Percentiles rank a stretch among this genome's conserved stretches.
phyloP scores from a whole-genome alignment of 2,329 filamentous ascomycete genomes.

The Ceratocystis albifundus region DNA sequence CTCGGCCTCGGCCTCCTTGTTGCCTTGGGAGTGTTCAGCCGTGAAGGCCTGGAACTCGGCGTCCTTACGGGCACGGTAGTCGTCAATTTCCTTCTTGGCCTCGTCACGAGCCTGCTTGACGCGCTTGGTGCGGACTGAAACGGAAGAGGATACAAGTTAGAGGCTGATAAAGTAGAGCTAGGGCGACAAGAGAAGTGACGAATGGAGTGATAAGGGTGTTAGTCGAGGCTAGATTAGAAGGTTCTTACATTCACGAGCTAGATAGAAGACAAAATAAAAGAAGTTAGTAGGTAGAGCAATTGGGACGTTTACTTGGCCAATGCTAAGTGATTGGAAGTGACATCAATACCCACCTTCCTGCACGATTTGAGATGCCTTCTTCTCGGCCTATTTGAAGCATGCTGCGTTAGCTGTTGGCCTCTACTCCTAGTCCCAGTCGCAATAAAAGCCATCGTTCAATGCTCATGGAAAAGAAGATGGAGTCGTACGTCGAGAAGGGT shows the following conservation, averaged over 20 bases:
- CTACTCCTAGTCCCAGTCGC: too few species aligned
- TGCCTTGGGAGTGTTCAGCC: constrained; percentile 85
- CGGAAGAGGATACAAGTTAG: background rate
- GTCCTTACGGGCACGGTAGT: constrained; percentile 82
- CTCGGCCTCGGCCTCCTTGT: constrained; percentile 63
- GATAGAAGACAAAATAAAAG: constrained; percentile 4
- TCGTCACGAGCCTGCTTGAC: constrained; percentile 94
- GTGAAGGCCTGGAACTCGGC: constrained; percentile 92
- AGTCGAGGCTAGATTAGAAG: constrained; percentile 27
- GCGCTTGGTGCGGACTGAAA: constrained; percentile 66
- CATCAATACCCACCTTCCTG: constrained; percentile 61
- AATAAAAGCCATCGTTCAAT: background rate
- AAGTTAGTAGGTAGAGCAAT: background rate
- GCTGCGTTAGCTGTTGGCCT: background rate
- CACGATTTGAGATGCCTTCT: constrained; percentile 97
- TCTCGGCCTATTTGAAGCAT: constrained; percentile 54
- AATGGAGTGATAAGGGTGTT: background rate
- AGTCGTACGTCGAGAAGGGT: constrained; percentile 87
- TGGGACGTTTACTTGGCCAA: background rate
- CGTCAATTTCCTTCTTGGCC: constrained; percentile 94
- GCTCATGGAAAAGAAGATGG: constrained; percentile 6
- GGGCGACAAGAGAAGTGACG: background rate
- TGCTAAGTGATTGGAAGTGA: background rate
- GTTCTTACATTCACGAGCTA: constrained; percentile 73
- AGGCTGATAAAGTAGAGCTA: background rate